These are phyloP conservation scores for Poa pratensis DNA, from an alignment of 176 grass and related monocot species.

Conservation along the genomic window DNA sequence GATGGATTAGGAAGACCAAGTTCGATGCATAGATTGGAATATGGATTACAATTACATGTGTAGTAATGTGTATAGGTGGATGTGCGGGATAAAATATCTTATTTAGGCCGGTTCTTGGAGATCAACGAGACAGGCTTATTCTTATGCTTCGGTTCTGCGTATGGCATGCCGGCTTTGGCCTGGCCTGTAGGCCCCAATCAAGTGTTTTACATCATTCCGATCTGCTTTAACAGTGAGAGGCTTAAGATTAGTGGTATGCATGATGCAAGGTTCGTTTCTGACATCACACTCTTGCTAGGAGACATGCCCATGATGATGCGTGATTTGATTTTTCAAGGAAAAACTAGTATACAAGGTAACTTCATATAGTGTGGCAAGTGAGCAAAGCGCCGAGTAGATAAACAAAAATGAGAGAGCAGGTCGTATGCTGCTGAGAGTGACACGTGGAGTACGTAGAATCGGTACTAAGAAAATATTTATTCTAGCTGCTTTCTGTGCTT, in stretches of 20 bases:
- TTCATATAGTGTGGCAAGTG: background rate
- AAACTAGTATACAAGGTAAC: background rate
- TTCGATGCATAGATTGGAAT: constrained; percentile 23
- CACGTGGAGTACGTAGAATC: background rate
- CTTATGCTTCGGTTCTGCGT: constrained; percentile 32
- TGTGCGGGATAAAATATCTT: background rate
- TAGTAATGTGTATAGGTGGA: background rate
- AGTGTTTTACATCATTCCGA: background rate
- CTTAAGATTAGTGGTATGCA: too few relatives aligned
- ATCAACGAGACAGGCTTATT: constrained; percentile 48
- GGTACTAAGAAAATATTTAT: background rate
- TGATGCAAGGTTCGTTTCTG: background rate
- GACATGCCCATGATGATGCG: background rate
- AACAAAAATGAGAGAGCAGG: background rate
- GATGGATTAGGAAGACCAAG: constrained; percentile 40
- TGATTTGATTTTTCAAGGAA: background rate
- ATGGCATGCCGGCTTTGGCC: constrained; percentile 36
- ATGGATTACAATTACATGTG: background rate
- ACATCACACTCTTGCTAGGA: background rate
- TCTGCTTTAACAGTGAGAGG: background rate
- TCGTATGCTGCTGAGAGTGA: background rate
- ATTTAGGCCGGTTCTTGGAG: constrained; percentile 40
- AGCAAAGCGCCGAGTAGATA: background rate
- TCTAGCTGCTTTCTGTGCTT: background rate
- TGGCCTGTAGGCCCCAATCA: background rate